These are phyloP conservation scores for Fraxinus quadrangulata DNA, from an alignment of 257 asterid species.

Conservation along the genomic window DNA sequence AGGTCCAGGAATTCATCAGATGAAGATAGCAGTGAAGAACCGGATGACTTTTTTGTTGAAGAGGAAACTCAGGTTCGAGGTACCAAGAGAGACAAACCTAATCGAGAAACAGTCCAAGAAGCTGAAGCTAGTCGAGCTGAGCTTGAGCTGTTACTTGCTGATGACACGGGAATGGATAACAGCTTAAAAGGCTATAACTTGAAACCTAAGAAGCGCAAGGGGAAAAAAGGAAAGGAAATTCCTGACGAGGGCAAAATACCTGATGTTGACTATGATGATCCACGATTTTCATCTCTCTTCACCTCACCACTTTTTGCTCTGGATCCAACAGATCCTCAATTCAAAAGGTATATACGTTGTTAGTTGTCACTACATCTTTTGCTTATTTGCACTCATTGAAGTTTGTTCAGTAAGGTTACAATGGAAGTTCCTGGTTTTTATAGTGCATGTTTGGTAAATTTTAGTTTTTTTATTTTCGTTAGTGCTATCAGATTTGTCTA, in stretches of 20 bases:
- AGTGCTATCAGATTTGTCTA: not conserved
- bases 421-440: not conserved
- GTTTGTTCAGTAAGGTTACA: not conserved
- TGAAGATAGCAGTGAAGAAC: slow-evolving; percentile 56
- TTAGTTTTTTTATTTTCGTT: not conserved
- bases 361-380: not conserved
- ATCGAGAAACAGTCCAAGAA: slow-evolving; percentile 43
- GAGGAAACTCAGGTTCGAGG: slow-evolving; percentile 39
- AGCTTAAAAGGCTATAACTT: slow-evolving; percentile 75
- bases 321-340: slow-evolving; percentile 98
- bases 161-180: slow-evolving; percentile 57
- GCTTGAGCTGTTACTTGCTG: slow-evolving; percentile 85
- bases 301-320: slow-evolving; percentile 64
- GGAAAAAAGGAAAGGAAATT: slow-evolving; percentile 59
- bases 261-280: slow-evolving; percentile 58
- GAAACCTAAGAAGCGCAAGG: slow-evolving; percentile 66
- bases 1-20: slow-evolving; percentile 69
- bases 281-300: slow-evolving; percentile 68
- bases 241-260: slow-evolving; percentile 72
- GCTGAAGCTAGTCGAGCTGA: slow-evolving; percentile 79
- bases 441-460: not conserved
- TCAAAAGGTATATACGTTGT: slow-evolving; percentile 63
- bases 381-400: not conserved
- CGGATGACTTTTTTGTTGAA: slow-evolving; percentile 78
- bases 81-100: slow-evolving; percentile 34